A percentile compares a stretch with the other conserved stretches of the same genome.
Evolutionary conservation across 768 basidiomycete species (phyloP).

Genomic region (Hypholoma fasciculare): DNA sequence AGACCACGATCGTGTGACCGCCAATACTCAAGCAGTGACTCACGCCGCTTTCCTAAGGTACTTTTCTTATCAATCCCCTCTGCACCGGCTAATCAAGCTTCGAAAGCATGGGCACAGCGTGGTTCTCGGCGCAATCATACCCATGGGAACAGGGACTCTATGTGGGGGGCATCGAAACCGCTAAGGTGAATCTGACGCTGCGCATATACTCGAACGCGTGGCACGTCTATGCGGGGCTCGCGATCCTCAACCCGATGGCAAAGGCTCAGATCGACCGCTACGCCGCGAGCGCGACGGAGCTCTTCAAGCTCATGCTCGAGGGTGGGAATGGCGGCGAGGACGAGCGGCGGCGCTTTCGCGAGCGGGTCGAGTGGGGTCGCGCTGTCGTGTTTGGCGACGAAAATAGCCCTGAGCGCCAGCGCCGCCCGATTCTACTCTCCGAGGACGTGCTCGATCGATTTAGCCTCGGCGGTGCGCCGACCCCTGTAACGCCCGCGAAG

Average conservation of each 20-base stretch:
- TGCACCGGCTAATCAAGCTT: background rate
- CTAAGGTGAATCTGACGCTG: conserved; percentile 95
- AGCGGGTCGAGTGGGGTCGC: conserved; percentile 73
- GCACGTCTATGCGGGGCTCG: conserved; percentile 99
- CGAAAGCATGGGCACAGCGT: conserved; percentile 95
- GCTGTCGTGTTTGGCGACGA: conserved; percentile 71
- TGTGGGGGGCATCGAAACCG: conserved; percentile 96
- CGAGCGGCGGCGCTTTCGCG: conserved; percentile 51
- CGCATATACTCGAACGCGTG: conserved; percentile 97
- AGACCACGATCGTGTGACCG: conserved; percentile 94
- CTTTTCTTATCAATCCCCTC: conserved; percentile 3
- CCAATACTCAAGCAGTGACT: conserved; percentile 97
- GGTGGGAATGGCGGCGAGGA: conserved; percentile 9
- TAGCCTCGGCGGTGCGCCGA: conserved; percentile 59
- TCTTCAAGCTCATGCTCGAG: conserved; percentile 93
- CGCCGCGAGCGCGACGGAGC: conserved; percentile 78
- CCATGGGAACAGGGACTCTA: conserved; percentile 97
- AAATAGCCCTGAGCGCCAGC: conserved; percentile 19
- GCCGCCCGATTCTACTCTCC: conserved; percentile 74
- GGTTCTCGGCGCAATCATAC: conserved; percentile 74
- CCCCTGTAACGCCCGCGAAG: conserved; percentile 5
- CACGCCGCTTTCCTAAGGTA: conserved; percentile 97
- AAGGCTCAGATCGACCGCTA: conserved; percentile 89
- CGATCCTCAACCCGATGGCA: conserved; percentile 93
- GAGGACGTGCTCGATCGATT: conserved; percentile 89